Percentiles rank a stretch among this genome's conserved stretches.
Evolutionary conservation across 345 rosid genomes (phyloP).

Genomic region (Rhodamnia rubescens): DNA sequence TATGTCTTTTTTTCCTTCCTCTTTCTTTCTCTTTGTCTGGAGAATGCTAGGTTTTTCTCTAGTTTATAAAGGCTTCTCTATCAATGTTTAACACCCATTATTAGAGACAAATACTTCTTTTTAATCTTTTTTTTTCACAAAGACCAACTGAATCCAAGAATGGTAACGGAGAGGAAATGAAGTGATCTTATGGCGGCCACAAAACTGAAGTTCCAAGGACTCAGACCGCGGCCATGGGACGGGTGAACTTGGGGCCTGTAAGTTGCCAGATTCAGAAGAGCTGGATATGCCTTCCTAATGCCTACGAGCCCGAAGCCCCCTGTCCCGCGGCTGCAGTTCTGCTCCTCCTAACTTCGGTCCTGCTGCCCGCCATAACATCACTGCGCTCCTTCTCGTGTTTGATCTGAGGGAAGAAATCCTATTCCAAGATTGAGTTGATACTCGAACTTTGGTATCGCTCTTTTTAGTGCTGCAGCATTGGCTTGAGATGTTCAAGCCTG

Average conservation of each 20-base stretch:
- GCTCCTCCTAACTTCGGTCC: neutral
- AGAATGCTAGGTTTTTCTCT: no score
- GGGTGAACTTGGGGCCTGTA: neutral
- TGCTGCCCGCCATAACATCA: fast-evolving
- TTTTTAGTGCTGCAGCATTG: neutral
- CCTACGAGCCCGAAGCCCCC: neutral
- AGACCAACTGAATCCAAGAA: neutral
- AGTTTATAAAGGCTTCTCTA: no score
- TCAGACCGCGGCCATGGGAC: neutral
- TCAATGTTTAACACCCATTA: no score
- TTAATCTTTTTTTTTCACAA: no score
- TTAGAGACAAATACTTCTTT: no score
- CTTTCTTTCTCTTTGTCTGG: no score
- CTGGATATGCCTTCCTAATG: neutral
- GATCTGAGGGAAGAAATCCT: neutral
- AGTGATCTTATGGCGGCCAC: neutral
- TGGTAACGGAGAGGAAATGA: neutral
- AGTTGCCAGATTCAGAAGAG: neutral
- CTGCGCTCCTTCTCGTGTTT: neutral
- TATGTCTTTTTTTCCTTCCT: no score
- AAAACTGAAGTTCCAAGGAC: neutral
- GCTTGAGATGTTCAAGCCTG: neutral
- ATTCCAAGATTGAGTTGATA: neutral
- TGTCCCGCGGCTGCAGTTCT: neutral
- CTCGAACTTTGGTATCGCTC: neutral